phyloP scores from a whole-genome alignment of 148 eudicot species.

The Fagopyrum esculentum region DNA sequence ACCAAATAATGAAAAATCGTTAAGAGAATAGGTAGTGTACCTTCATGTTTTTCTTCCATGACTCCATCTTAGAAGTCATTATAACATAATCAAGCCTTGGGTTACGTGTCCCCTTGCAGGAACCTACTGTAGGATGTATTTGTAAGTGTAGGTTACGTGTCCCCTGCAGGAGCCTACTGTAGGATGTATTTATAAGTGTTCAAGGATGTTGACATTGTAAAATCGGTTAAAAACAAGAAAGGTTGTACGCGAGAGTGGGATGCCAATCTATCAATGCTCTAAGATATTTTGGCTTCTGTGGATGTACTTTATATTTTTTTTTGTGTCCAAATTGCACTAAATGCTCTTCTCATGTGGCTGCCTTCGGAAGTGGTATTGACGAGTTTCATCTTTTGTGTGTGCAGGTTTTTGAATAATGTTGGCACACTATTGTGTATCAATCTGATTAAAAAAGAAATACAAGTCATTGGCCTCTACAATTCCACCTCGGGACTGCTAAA shows the following conservation, averaged over 20 bases:
- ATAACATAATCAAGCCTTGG: neutral
- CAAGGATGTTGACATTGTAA: neutral
- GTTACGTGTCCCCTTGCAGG: too few species aligned
- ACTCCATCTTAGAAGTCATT: neutral
- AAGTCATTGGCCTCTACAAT: constrained; percentile 29
- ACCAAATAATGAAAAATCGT: neutral
- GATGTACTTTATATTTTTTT: neutral
- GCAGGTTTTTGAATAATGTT: constrained; percentile 78
- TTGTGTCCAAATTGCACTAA: neutral
- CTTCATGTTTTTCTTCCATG: neutral
- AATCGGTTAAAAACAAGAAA: neutral
- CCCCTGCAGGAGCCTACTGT: neutral
- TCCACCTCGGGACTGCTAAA: constrained; percentile 65
- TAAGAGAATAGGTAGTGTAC: neutral
- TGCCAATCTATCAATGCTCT: neutral
- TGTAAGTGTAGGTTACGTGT: too few species aligned
- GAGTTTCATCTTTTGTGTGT: constrained; percentile 18
- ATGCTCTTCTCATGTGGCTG: neutral
- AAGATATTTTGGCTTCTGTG: neutral
- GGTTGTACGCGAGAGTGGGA: neutral
- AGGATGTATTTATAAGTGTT: neutral
- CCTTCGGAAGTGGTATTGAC: neutral
- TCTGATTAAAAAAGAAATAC: constrained; percentile 24
- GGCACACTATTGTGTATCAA: constrained; percentile 27
- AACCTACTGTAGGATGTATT: too few species aligned